A percentile compares a stretch with the other conserved stretches of the same genome.
These are phyloP conservation scores for Metschnikowia peoriensis DNA, from an alignment of 805 yeast genomes.

Conservation along the genomic window DNA sequence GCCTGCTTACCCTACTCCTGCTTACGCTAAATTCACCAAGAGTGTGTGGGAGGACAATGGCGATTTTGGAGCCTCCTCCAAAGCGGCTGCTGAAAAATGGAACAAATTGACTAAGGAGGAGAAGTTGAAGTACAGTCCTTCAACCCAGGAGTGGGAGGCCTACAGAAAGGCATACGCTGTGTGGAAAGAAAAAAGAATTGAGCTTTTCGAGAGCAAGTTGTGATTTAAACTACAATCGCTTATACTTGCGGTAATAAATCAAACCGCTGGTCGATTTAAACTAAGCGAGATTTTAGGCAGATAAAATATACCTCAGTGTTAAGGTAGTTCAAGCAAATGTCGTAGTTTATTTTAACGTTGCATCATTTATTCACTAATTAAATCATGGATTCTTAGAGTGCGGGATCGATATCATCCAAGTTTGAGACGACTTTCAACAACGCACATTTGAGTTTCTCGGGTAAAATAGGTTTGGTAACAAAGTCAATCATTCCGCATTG, in stretches of 20 bases:
- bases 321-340: too few relatives aligned
- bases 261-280: background rate
- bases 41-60: slow-evolving; percentile 26
- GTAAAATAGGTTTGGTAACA: slow-evolving; percentile 52
- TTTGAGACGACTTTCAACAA: slow-evolving; percentile 20
- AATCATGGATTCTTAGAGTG: background rate
- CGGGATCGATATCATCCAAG: background rate
- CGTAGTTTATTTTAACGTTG: too few relatives aligned
- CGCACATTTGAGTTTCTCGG: slow-evolving; percentile 41
- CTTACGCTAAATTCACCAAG: slow-evolving; percentile 32
- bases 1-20: slow-evolving; percentile 33
- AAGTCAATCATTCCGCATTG: slow-evolving; percentile 54
- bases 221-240: background rate
- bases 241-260: too few relatives aligned
- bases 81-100: slow-evolving; percentile 31
- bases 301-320: background rate
- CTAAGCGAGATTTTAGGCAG: background rate
- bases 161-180: slow-evolving; percentile 22
- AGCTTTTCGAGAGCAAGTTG: slow-evolving; percentile 8
- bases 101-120: slow-evolving; percentile 26
- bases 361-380: too few relatives aligned
- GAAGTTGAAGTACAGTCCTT: slow-evolving; percentile 24
- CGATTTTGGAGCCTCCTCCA: slow-evolving; percentile 24
- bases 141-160: slow-evolving; percentile 19
- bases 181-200: slow-evolving; percentile 33